phyloP scores from a whole-genome alignment of 139 green algal genomes.

The Gonium pectorale region DNA sequence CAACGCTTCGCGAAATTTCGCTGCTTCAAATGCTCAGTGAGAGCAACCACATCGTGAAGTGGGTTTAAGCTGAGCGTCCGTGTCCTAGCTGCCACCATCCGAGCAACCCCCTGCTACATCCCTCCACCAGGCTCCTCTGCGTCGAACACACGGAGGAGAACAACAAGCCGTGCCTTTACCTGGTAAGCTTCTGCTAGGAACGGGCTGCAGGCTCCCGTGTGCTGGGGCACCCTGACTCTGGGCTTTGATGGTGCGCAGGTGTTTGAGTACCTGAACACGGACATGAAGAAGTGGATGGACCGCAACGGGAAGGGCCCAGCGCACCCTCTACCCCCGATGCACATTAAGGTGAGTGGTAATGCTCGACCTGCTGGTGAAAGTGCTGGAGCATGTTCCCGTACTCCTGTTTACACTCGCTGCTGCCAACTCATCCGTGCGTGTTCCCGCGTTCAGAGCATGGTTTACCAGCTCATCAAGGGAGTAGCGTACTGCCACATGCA shows the following conservation, averaged over 20 bases:
- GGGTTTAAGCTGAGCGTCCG: constrained; percentile 6
- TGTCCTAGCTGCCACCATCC: no score
- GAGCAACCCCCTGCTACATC: neutral
- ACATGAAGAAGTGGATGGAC: constrained; percentile 99
- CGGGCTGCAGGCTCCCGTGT: neutral
- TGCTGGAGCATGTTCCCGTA: no score
- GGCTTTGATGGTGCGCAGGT: no score
- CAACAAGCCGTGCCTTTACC: constrained; percentile 95
- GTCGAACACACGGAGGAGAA: constrained; percentile 98
- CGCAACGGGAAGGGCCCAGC: constrained; percentile 85
- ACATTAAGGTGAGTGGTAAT: constrained; percentile 76
- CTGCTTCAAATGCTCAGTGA: constrained; percentile 96
- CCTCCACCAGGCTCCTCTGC: constrained; percentile 72
- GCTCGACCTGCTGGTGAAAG: no score
- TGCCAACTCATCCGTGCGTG: neutral
- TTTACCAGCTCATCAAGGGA: constrained; percentile 98
- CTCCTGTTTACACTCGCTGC: neutral
- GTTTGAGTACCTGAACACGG: constrained; percentile 97
- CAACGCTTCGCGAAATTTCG: constrained; percentile 96
- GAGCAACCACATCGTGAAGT: constrained; percentile 95
- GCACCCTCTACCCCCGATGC: constrained; percentile 63
- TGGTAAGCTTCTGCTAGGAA: constrained; percentile 68
- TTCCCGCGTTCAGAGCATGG: constrained; percentile 82
- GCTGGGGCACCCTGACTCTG: no score
- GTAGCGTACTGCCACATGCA: constrained; percentile 96